Conservation (phyloP, 164 flowering plant genomes). For the Aristolochia californica region DNA sequence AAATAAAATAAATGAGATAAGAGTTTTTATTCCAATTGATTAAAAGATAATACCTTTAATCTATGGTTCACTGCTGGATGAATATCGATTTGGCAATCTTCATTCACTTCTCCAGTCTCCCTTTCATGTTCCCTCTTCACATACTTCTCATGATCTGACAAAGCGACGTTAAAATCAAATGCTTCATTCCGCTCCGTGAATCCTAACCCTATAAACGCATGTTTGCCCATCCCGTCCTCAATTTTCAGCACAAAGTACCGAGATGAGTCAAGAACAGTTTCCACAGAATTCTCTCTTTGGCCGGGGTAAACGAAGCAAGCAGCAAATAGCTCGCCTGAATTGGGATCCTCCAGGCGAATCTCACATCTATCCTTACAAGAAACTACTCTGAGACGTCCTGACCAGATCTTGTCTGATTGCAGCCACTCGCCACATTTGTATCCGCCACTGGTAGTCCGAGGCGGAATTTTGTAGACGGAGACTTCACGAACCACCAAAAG, state of each 20-base stretch:
- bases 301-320: slow-evolving; percentile 88
- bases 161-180: slow-evolving; percentile 94
- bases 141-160: slow-evolving; percentile 97
- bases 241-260: slow-evolving; percentile 90
- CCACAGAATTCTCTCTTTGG: slow-evolving; percentile 76
- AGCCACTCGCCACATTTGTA: slow-evolving; percentile 99
- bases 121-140: slow-evolving; percentile 74
- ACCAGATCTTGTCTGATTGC: slow-evolving; percentile 98
- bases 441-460: slow-evolving; percentile 84
- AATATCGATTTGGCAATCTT: slow-evolving; percentile 59
- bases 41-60: slow-evolving; percentile 50
- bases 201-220: slow-evolving; percentile 91
- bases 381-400: slow-evolving; percentile 89
- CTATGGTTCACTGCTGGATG: slow-evolving; percentile 97
- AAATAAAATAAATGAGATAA: no score
- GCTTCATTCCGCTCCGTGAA: slow-evolving; percentile 93
- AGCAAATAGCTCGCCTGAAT: slow-evolving; percentile 84
- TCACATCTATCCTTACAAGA: slow-evolving; percentile 79
- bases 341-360: slow-evolving; percentile 96
- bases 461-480: slow-evolving; percentile 83
- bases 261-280: slow-evolving; percentile 88
- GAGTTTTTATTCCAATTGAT: no score
- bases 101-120: slow-evolving; percentile 32
- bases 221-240: slow-evolving; percentile 91
- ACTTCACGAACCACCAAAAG: slow-evolving; percentile 95